These are phyloP conservation scores for Bipolaris bicolor DNA, from an alignment of 2,329 filamentous ascomycete genomes.

Conservation along the genomic window DNA sequence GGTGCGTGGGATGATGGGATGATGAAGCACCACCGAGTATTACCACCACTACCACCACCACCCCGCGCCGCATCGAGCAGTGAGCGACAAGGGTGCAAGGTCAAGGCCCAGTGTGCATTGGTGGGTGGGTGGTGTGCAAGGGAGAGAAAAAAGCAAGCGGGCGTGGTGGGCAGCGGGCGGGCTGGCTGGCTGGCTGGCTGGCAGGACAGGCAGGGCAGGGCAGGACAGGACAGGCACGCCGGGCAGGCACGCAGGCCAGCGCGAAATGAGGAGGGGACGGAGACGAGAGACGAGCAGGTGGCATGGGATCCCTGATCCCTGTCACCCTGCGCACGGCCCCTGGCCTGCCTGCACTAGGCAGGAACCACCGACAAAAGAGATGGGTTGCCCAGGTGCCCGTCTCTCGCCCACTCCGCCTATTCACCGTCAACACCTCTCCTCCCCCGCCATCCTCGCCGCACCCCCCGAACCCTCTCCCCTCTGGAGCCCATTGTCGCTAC, in stretches of 20 bases:
- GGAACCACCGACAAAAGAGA: slow-evolving; percentile 30
- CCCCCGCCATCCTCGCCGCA: slow-evolving; percentile 26
- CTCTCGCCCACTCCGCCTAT: slow-evolving; percentile 29
- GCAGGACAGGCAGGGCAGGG: too few species aligned
- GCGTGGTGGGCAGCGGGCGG: not conserved
- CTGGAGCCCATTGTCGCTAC: slow-evolving; percentile 45
- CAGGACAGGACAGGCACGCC: not conserved
- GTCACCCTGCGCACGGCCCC: not conserved
- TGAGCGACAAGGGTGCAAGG: too few species aligned
- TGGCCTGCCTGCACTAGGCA: slow-evolving; percentile 12
- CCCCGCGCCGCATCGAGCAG: not conserved
- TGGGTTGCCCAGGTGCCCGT: slow-evolving; percentile 26
- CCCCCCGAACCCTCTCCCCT: slow-evolving; percentile 19
- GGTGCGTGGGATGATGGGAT: too few species aligned
- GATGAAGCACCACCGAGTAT: too few species aligned
- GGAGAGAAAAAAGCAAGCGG: not conserved
- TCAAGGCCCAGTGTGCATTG: not conserved
- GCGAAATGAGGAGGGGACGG: slow-evolving; percentile 18
- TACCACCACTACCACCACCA: too few species aligned
- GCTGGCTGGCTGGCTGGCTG: slow-evolving; percentile 6
- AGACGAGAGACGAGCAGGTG: too few species aligned
- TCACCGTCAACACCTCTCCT: slow-evolving; percentile 30
- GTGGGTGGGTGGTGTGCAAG: not conserved
- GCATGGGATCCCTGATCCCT: not conserved
- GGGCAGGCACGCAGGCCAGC: slow-evolving; percentile 9